phyloP scores from a whole-genome alignment of 176 grass and related monocot species.

The Oryza longistaminata region DNA sequence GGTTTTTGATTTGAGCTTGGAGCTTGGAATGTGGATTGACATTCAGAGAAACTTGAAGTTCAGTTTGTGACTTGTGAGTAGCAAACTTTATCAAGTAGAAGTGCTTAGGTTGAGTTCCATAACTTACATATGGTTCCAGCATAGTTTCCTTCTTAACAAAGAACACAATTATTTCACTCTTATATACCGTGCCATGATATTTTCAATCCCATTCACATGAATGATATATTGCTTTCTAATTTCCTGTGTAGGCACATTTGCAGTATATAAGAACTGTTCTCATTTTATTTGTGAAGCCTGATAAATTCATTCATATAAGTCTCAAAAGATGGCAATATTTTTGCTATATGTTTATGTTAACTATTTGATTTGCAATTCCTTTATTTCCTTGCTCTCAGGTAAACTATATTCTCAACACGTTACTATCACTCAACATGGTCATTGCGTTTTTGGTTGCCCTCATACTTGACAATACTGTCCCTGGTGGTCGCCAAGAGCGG shows the following conservation, averaged over 20 bases:
- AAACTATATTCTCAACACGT: conserved; percentile 85
- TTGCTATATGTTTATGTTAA: not conserved
- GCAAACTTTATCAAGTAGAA: not conserved
- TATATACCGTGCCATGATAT: not conserved
- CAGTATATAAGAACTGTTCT: not conserved
- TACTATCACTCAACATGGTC: conserved; percentile 92
- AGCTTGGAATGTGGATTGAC: not conserved
- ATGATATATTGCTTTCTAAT: not conserved
- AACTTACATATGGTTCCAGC: conserved; percentile 2
- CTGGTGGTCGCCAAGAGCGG: conserved; percentile 75
- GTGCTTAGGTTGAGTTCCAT: not conserved
- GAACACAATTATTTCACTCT: not conserved
- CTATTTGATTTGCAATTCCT: conserved; percentile 15
- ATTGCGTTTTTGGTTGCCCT: conserved; percentile 90
- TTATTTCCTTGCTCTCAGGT: conserved; percentile 54
- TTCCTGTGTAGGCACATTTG: not conserved
- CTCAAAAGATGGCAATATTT: not conserved
- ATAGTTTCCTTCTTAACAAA: not conserved
- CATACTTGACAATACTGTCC: conserved; percentile 88
- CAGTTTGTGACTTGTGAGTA: not conserved
- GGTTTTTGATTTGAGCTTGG: conserved; percentile 17
- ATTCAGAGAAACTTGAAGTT: not conserved
- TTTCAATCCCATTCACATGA: not conserved
- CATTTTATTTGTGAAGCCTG: not conserved
- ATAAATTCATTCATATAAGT: not conserved